Conservation (phyloP, 768 basidiomycete genomes). For the Boletus subparvulus region DNA sequence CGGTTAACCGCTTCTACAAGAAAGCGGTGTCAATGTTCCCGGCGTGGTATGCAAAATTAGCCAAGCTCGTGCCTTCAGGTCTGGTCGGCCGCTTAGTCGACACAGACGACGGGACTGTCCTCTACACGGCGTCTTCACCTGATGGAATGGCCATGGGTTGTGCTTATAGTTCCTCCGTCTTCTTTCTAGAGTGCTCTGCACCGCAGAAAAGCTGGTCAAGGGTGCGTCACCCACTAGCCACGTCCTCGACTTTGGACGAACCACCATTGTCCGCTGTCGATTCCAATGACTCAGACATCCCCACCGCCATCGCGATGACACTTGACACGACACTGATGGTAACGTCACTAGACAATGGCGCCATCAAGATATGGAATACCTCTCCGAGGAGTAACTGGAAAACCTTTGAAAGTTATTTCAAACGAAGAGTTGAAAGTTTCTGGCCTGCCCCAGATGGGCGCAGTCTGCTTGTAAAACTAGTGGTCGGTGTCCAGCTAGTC, state of each 20-base stretch:
- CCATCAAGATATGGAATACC: slow-evolving; percentile 15
- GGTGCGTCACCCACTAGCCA: slow-evolving; percentile 4
- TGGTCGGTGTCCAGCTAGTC: slow-evolving; percentile 8
- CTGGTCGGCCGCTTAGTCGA: slow-evolving; percentile 7
- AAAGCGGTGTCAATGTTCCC: slow-evolving; percentile 10
- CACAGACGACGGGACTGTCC: slow-evolving; percentile 5
- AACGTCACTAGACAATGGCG: slow-evolving; percentile 5
- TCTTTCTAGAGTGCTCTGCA: neutral
- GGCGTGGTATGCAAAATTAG: slow-evolving; percentile 17
- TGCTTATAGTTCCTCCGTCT: neutral
- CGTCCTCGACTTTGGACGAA: slow-evolving; percentile 1
- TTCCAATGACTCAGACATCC: neutral
- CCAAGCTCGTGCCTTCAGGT: neutral
- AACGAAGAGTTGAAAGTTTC: neutral
- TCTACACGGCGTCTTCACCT: slow-evolving; percentile 8
- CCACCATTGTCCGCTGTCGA: slow-evolving; percentile 3
- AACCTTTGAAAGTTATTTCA: neutral
- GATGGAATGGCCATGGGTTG: slow-evolving; percentile 7
- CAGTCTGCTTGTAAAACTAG: slow-evolving; percentile 9
- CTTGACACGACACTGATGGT: slow-evolving; percentile 8
- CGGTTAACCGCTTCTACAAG: slow-evolving; percentile 6
- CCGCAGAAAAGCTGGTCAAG: neutral
- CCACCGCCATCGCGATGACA: slow-evolving; percentile 10
- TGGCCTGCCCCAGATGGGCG: slow-evolving; percentile 14
- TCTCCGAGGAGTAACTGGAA: slow-evolving; percentile 8